Evolutionary conservation across 805 yeast species (phyloP).

Genomic region (Ogataea henricii): DNA sequence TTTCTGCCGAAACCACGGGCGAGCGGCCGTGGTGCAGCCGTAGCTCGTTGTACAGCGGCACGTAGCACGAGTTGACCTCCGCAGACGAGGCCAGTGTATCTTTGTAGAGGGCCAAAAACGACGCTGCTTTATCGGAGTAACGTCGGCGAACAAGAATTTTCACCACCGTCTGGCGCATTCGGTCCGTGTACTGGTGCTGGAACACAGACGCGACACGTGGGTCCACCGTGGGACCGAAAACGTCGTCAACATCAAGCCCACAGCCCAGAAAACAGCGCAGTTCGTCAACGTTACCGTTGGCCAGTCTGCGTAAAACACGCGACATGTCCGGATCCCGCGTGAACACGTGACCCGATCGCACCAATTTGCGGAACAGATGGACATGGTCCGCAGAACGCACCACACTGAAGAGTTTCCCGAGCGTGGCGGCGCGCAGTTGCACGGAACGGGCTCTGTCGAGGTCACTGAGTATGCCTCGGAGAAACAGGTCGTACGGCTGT

Average conservation of each 20-base stretch:
- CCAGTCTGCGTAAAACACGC: slow-evolving; percentile 12
- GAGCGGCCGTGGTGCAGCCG: slow-evolving; percentile 12
- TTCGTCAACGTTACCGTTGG: slow-evolving; percentile 16
- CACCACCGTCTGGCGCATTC: slow-evolving; percentile 23
- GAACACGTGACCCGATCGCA: slow-evolving; percentile 13
- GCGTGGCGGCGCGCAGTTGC: slow-evolving; percentile 1
- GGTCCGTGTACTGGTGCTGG: slow-evolving; percentile 15
- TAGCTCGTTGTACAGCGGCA: slow-evolving; percentile 13
- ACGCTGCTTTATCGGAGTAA: slow-evolving; percentile 17
- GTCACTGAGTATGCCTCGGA: background rate
- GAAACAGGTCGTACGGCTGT: slow-evolving; percentile 1
- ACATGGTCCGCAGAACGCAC: background rate
- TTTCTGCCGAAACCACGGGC: slow-evolving; percentile 8
- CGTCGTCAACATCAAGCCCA: background rate
- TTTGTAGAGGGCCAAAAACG: slow-evolving; percentile 14
- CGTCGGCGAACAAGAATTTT: slow-evolving; percentile 19
- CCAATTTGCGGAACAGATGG: slow-evolving; percentile 10
- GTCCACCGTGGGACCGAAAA: background rate
- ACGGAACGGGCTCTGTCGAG: background rate
- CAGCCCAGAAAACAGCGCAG: slow-evolving; percentile 13
- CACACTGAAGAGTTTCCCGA: slow-evolving; percentile 5
- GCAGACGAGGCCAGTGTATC: slow-evolving; percentile 4
- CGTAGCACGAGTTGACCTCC: slow-evolving; percentile 2
- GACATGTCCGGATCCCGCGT: slow-evolving; percentile 1
- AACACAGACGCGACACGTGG: slow-evolving; percentile 11